phyloP scores from a whole-genome alignment of 2,329 filamentous ascomycete species.

The Aureobasidium sp. region DNA sequence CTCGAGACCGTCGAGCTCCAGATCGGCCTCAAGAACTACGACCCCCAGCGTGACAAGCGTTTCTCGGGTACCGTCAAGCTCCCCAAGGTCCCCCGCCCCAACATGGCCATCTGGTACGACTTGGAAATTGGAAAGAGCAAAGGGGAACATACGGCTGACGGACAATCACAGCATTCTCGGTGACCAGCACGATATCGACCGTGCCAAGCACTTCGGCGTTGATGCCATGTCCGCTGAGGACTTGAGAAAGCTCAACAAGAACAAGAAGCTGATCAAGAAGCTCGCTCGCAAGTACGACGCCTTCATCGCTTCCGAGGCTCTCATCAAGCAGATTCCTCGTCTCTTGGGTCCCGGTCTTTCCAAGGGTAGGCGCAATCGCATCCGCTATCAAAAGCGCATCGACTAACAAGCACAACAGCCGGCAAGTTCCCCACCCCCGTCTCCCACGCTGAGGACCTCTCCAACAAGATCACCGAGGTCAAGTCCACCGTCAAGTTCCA shows the following conservation, averaged over 20 bases:
- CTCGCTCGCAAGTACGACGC: slow-evolving; percentile 99
- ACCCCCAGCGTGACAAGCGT: slow-evolving; percentile 99
- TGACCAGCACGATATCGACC: slow-evolving; percentile 98
- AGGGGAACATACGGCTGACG: slow-evolving; percentile 24
- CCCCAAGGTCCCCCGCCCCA: slow-evolving; percentile 81
- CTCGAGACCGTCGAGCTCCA: slow-evolving; percentile 49
- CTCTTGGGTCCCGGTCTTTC: slow-evolving; percentile 97
- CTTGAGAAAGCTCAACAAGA: slow-evolving; percentile 99
- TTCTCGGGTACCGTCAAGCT: slow-evolving; percentile 99
- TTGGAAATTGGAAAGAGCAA: background rate
- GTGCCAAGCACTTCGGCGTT: slow-evolving; percentile 97
- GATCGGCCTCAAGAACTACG: slow-evolving; percentile 95
- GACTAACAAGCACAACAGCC: slow-evolving; percentile 49
- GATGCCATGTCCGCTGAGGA: slow-evolving; percentile 98
- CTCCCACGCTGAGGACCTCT: slow-evolving; percentile 91
- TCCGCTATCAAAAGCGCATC: background rate
- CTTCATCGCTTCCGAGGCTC: slow-evolving; percentile 90
- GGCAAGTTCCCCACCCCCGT: slow-evolving; percentile 99
- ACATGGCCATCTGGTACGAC: slow-evolving; percentile 74
- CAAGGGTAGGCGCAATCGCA: slow-evolving; percentile 60
- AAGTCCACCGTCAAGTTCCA: slow-evolving; percentile 99
- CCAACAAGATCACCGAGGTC: slow-evolving; percentile 95
- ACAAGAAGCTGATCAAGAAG: slow-evolving; percentile 99
- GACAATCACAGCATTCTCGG: slow-evolving; percentile 59
- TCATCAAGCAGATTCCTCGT: slow-evolving; percentile 99